Base-by-base conservation (phyloP, 768 basidiomycete genomes). In the Daedalea quercina region DNA sequence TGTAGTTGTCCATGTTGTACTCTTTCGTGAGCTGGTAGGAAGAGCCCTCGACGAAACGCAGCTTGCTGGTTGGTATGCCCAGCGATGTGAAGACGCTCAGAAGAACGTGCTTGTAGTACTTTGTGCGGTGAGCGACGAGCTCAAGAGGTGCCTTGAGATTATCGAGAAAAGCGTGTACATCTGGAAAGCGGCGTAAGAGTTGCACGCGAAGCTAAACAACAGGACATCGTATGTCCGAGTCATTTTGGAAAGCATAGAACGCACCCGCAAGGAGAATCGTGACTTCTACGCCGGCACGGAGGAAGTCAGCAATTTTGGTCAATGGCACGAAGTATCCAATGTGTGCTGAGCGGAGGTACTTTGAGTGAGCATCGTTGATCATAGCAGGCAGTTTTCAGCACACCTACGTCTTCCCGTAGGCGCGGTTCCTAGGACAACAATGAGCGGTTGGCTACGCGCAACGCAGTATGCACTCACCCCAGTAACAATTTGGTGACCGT, bases 121-220 rank as follows among this genome's bases (percentile, higher is more conserved):
- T 83, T 54, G 87, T 90, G 25, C 94, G 80, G 70, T 94, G 78
- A 0, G 77, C 79, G 44, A 99, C 92, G 53, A 96, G 88, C 45
- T 94, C 92, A 1, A 95, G 72, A 0, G 95, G 94, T 0, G 96
- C 94, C 70, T 99, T 99, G 60, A 94, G 74, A 64, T 97, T 96
- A 67, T 99, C 96, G 44, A 99, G 81, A 75, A 98, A 98, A 7
- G 94, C 96, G 62, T 98, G 96, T 13, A 97, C 81, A 65, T 96
- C 93, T 90, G 65, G 3, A 23, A 24, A 17, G 6, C 3, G 11
- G 49, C 9, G 22, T 13, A 40, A 40, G 37, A 3, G 17, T 19
- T 20, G 17, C 13, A 42, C 23, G 3, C 44, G 28, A 31, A 11
- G 28, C n/a, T n/a, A n/a, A n/a, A n/a, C n/a, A n/a, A n/a, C n/a